Evolutionary conservation across 2,329 filamentous ascomycete species (phyloP).

Genomic region (Coniochaeta hoffmannii): DNA sequence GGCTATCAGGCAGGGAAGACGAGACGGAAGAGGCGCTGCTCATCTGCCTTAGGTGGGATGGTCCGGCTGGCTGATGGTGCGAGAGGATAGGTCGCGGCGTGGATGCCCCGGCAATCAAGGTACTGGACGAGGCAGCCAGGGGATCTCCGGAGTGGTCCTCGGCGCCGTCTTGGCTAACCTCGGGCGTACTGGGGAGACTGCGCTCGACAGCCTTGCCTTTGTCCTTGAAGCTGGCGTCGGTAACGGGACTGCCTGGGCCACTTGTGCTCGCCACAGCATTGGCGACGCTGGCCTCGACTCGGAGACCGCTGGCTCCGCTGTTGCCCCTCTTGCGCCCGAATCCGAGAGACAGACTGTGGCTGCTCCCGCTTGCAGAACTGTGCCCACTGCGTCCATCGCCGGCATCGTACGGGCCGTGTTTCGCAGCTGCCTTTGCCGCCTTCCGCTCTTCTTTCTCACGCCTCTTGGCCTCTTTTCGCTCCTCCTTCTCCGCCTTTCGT

Average conservation of each 20-base stretch:
- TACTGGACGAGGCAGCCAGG: slow-evolving; percentile 9
- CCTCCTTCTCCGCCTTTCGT: slow-evolving; percentile 74
- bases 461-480: slow-evolving; percentile 76
- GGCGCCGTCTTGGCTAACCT: slow-evolving; percentile 11
- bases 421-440: slow-evolving; percentile 55
- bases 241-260: slow-evolving; percentile 24
- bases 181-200: slow-evolving; percentile 17
- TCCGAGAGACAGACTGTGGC: slow-evolving; percentile 55
- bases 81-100: slow-evolving; percentile 37
- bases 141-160: not conserved
- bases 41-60: slow-evolving; percentile 71
- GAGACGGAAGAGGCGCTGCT: slow-evolving; percentile 80
- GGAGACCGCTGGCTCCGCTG: slow-evolving; percentile 51
- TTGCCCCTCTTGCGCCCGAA: slow-evolving; percentile 52
- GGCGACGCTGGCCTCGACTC: slow-evolving; percentile 46
- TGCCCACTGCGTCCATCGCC: slow-evolving; percentile 32
- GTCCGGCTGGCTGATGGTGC: slow-evolving; percentile 46
- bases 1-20: slow-evolving; percentile 67
- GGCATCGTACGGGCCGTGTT: slow-evolving; percentile 27
- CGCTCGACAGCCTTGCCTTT: slow-evolving; percentile 70
- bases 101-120: slow-evolving; percentile 21
- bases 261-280: slow-evolving; percentile 28
- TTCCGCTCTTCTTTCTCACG: slow-evolving; percentile 80
- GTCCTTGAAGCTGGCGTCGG: slow-evolving; percentile 26
- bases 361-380: slow-evolving; percentile 54